Evolutionary conservation across 1,284 basidiomycete genomes (phyloP).

Genomic region (Ceratobasidium sp.): DNA sequence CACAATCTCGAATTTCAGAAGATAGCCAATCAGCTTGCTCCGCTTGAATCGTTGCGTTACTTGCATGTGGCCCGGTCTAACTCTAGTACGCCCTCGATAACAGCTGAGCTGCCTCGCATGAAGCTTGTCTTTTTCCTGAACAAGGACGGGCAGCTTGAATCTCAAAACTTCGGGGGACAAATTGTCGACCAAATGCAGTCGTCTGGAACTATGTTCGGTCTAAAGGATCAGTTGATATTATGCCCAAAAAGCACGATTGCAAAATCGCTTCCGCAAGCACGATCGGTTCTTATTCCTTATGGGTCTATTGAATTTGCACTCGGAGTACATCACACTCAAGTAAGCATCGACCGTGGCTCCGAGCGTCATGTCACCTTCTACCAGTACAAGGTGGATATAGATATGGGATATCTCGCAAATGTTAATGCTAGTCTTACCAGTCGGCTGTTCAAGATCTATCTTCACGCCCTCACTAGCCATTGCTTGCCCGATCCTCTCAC

Average conservation of each 20-base stretch:
- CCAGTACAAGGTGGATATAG: slow-evolving; percentile 56
- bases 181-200: slow-evolving; percentile 50
- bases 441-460: slow-evolving; percentile 57
- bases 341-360: slow-evolving; percentile 1
- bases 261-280: slow-evolving; percentile 44
- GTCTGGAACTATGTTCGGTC: slow-evolving; percentile 50
- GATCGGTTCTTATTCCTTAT: slow-evolving; percentile 55
- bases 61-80: neutral
- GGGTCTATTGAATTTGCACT: slow-evolving; percentile 49
- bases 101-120: slow-evolving; percentile 43
- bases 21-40: neutral
- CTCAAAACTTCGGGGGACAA: slow-evolving; percentile 47
- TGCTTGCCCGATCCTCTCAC: slow-evolving; percentile 61
- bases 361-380: slow-evolving; percentile 33
- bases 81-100: neutral
- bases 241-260: slow-evolving; percentile 14
- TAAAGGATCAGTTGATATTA: slow-evolving; percentile 46
- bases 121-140: slow-evolving; percentile 46
- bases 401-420: slow-evolving; percentile 55
- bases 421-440: slow-evolving; percentile 53
- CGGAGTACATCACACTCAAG: slow-evolving; percentile 40
- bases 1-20: neutral
- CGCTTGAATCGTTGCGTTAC: slow-evolving; percentile 13
- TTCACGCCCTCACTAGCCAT: slow-evolving; percentile 61
- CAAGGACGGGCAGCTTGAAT: slow-evolving; percentile 42